A percentile compares a stretch with the other conserved stretches of the same genome.
These are phyloP conservation scores for Parsonsia alboflavescens DNA, from an alignment of 257 asterid species.

Conservation along the genomic window DNA sequence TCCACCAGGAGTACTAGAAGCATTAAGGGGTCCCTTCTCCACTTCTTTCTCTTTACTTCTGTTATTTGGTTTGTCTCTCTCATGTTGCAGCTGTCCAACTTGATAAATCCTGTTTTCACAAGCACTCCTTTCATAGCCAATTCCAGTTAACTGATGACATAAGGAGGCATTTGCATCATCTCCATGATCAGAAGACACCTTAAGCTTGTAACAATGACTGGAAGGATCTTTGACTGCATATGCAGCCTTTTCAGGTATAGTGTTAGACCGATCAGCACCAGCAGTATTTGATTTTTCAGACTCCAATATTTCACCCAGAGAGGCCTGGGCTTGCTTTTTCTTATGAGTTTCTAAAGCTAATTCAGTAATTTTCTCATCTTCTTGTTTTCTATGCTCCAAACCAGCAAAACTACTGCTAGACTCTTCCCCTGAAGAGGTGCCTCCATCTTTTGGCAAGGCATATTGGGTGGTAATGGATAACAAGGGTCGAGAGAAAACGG, in stretches of 20 bases:
- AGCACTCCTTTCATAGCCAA: conserved; percentile 25
- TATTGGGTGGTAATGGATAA: conserved; percentile 36
- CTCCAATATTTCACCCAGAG: conserved; percentile 26
- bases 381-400: conserved; percentile 32
- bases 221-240: conserved; percentile 33
- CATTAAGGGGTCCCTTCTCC: conserved; percentile 73
- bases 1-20: conserved; percentile 69
- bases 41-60: conserved; percentile 30
- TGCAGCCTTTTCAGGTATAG: conserved; percentile 29
- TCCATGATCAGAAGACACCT: conserved; percentile 28
- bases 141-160: conserved; percentile 28
- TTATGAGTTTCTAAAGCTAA: conserved; percentile 25
- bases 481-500: conserved; percentile 54
- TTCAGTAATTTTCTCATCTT: conserved; percentile 25
- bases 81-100: conserved; percentile 31
- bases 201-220: conserved; percentile 19
- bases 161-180: conserved; percentile 24
- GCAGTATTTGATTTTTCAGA: conserved; percentile 25
- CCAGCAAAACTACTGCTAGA: conserved; percentile 53
- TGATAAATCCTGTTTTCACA: conserved; percentile 23
- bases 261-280: conserved; percentile 20
- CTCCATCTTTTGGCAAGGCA: conserved; percentile 37
- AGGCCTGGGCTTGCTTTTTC: conserved; percentile 29
- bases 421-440: conserved; percentile 64
- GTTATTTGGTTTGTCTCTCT: conserved; percentile 23